Conservation (phyloP, 2,329 filamentous ascomycete genomes). For the Zalaria obscura region DNA sequence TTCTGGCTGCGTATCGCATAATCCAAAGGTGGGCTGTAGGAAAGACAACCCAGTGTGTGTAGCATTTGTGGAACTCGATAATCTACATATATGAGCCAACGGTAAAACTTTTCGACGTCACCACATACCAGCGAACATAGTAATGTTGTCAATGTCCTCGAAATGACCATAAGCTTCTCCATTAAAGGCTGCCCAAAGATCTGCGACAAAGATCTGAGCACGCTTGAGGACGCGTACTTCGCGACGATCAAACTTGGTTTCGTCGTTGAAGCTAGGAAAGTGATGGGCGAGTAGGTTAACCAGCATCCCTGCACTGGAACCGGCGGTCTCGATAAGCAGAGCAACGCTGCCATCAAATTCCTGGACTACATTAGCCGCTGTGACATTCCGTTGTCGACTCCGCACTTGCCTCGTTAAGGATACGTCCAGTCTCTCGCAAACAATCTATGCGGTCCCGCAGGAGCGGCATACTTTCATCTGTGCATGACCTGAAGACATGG, state of each 20-base stretch:
- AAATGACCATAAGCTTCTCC: slow-evolving; percentile 69
- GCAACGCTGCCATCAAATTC: slow-evolving; percentile 62
- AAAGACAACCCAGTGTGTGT: slow-evolving; percentile 65
- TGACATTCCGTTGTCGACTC: too few species aligned
- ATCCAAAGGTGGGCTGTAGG: slow-evolving; percentile 70
- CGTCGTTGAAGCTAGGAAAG: slow-evolving; percentile 78
- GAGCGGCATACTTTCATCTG: slow-evolving; percentile 75
- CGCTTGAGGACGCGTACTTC: slow-evolving; percentile 78
- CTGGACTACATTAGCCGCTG: slow-evolving; percentile 24
- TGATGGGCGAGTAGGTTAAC: slow-evolving; percentile 74
- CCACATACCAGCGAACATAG: slow-evolving; percentile 69
- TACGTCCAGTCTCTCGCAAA: slow-evolving; percentile 66
- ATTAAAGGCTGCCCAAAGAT: slow-evolving; percentile 91
- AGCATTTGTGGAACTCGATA: slow-evolving; percentile 94
- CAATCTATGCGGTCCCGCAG: slow-evolving; percentile 64
- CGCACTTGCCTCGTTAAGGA: slow-evolving; percentile 56
- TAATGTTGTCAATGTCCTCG: slow-evolving; percentile 83
- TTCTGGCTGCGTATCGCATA: slow-evolving; percentile 51
- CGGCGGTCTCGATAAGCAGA: slow-evolving; percentile 59
- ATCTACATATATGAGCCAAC: slow-evolving; percentile 34
- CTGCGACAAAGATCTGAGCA: slow-evolving; percentile 89
- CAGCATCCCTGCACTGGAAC: slow-evolving; percentile 66
- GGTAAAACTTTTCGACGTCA: not conserved
- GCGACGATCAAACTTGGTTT: slow-evolving; percentile 58
- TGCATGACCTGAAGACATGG: slow-evolving; percentile 75